Evolutionary conservation across 164 flowering plant species (phyloP).

Genomic region (Platanus orientalis): DNA sequence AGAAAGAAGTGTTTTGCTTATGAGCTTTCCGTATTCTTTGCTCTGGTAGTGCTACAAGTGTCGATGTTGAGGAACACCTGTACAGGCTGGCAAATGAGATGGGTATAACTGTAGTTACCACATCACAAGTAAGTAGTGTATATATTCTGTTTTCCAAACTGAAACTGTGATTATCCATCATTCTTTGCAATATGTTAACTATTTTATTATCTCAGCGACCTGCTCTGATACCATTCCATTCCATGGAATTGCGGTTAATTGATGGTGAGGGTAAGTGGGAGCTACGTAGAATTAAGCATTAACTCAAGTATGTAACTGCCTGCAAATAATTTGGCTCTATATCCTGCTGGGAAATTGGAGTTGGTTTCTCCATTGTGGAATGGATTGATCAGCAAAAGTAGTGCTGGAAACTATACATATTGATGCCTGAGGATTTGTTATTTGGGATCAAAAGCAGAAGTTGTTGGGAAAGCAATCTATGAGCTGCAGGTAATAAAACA

Average conservation of each 20-base stretch:
- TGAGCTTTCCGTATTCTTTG: conserved; percentile 4
- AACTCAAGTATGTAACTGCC: neutral
- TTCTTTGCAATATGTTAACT: neutral
- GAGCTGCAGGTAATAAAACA: neutral
- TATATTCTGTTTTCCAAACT: neutral
- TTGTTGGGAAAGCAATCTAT: neutral
- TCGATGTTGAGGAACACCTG: conserved; percentile 97
- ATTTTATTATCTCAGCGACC: conserved; percentile 60
- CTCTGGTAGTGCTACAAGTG: conserved; percentile 81
- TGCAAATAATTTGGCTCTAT: neutral
- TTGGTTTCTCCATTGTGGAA: neutral
- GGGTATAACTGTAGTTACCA: conserved; percentile 89
- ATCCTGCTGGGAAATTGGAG: neutral
- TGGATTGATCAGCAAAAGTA: neutral
- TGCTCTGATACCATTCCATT: conserved; percentile 91
- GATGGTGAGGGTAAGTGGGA: conserved; percentile 99
- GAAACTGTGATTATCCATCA: neutral
- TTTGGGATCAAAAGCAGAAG: neutral
- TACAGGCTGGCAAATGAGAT: conserved; percentile 68
- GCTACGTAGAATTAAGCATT: conserved; percentile 59
- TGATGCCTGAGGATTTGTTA: neutral
- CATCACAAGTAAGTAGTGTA: conserved; percentile 69
- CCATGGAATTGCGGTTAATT: conserved; percentile 72
- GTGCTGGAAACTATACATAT: neutral
- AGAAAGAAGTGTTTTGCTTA: neutral